Evolutionary conservation across 768 basidiomycete species (phyloP).

Genomic region (Gymnopilus dilepis): DNA sequence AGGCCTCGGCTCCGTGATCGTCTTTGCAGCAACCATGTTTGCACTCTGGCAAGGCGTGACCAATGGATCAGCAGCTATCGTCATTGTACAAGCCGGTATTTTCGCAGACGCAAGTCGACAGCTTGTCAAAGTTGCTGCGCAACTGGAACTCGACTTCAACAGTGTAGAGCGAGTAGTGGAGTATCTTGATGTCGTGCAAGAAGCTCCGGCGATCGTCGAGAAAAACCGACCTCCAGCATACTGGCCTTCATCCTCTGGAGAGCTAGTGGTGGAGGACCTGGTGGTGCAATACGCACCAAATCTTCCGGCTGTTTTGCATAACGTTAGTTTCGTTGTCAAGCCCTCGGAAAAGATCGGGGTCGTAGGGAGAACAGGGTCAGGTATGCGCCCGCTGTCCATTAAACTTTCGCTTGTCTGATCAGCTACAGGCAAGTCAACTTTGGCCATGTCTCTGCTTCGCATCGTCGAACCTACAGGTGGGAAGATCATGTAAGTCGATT

Average conservation of each 20-base stretch:
- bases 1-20: slow-evolving; percentile 73
- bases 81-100: slow-evolving; percentile 71
- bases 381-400: slow-evolving; percentile 33
- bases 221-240: slow-evolving; percentile 68
- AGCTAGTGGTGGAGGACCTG: slow-evolving; percentile 61
- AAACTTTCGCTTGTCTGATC: not conserved
- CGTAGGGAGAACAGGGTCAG: slow-evolving; percentile 73
- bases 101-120: slow-evolving; percentile 74
- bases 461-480: slow-evolving; percentile 67
- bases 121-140: slow-evolving; percentile 69
- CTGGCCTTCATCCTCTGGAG: slow-evolving; percentile 69
- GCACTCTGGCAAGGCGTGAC: slow-evolving; percentile 61
- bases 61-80: slow-evolving; percentile 69
- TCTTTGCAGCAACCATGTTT: slow-evolving; percentile 71
- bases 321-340: slow-evolving; percentile 61
- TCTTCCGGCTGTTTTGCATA: slow-evolving; percentile 62
- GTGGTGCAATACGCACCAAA: slow-evolving; percentile 67
- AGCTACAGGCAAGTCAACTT: slow-evolving; percentile 56
- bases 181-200: slow-evolving; percentile 70
- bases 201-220: slow-evolving; percentile 65
- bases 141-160: slow-evolving; percentile 76
- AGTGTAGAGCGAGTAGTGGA: slow-evolving; percentile 76
- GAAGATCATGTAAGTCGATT: slow-evolving; percentile 58
- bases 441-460: slow-evolving; percentile 62
- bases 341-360: slow-evolving; percentile 74